These are phyloP conservation scores for Solanum bulbocastanum DNA, from an alignment of 257 asterid species.

Conservation along the genomic window DNA sequence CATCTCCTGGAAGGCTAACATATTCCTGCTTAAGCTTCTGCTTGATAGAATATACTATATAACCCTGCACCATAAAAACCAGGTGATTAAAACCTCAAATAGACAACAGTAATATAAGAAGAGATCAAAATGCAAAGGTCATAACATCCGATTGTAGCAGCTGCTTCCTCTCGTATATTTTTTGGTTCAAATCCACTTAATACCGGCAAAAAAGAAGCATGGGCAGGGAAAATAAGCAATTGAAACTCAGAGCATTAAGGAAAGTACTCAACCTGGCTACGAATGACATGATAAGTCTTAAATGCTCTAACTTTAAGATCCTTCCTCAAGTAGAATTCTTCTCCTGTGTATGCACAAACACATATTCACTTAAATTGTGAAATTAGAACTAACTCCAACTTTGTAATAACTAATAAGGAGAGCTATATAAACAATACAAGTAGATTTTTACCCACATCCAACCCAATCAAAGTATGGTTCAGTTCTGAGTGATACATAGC, in stretches of 20 bases:
- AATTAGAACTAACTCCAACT: neutral
- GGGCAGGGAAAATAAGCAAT: neutral
- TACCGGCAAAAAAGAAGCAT: neutral
- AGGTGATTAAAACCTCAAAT: neutral
- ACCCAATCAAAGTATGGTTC: slow-evolving; percentile 66
- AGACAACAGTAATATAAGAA: neutral
- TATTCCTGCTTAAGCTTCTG: slow-evolving; percentile 81
- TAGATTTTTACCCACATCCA: slow-evolving; percentile 73
- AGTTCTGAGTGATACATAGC: slow-evolving; percentile 92
- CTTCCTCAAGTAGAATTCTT: slow-evolving; percentile 60
- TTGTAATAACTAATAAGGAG: neutral
- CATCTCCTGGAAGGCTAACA: slow-evolving; percentile 51
- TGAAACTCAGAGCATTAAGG: neutral
- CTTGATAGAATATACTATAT: slow-evolving; percentile 64
- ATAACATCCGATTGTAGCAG: neutral
- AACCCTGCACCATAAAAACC: slow-evolving; percentile 41
- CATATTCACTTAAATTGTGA: neutral
- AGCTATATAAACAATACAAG: neutral
- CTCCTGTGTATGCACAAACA: slow-evolving; percentile 43
- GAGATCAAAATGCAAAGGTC: neutral
- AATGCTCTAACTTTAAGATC: slow-evolving; percentile 89
- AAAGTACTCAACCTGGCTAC: slow-evolving; percentile 63
- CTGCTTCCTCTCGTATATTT: neutral
- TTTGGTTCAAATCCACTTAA: neutral
- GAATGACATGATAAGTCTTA: slow-evolving; percentile 73